Conservation (phyloP, 108 stramenopile genomes). For the Craspedostauros australis region DNA sequence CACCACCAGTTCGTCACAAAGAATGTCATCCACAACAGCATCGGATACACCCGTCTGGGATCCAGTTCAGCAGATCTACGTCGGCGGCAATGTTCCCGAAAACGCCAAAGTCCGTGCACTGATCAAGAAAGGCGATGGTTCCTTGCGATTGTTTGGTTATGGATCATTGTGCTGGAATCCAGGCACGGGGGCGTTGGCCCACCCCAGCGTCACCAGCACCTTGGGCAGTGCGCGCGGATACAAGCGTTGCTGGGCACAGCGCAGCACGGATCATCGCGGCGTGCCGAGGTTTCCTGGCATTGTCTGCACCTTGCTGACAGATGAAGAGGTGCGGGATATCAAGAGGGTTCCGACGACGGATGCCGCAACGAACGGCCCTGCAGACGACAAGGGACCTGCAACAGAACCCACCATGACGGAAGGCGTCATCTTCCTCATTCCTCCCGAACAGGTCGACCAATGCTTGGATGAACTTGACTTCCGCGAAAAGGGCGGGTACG, state of each 20-base stretch:
- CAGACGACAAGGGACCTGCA: not conserved
- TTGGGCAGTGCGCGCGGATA: constrained; percentile 42
- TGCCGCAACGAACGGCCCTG: not conserved
- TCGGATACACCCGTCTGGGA: constrained; percentile 44
- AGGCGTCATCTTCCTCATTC: constrained; percentile 67
- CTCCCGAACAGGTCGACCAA: constrained; percentile 53
- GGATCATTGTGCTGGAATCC: constrained; percentile 85
- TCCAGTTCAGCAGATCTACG: constrained; percentile 61
- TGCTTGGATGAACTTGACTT: constrained; percentile 84
- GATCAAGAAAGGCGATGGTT: constrained; percentile 33
- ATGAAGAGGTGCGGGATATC: constrained; percentile 46
- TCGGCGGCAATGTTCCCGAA: constrained; percentile 56
- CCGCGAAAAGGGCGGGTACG: constrained; percentile 83
- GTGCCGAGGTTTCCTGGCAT: constrained; percentile 63
- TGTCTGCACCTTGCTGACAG: constrained; percentile 77
- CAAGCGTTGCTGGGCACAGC: constrained; percentile 76
- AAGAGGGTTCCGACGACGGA: not conserved
- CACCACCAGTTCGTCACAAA: too few species aligned
- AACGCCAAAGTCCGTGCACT: constrained; percentile 35
- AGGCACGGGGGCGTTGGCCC: constrained; percentile 50
- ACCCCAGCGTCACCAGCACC: constrained; percentile 5
- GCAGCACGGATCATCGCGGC: constrained; percentile 83
- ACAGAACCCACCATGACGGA: constrained; percentile 45
- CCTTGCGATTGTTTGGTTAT: constrained; percentile 73
- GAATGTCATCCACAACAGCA: too few species aligned